phyloP scores from a whole-genome alignment of 1,284 basidiomycete species.

The Cutaneotrichosporon daszewskae region DNA sequence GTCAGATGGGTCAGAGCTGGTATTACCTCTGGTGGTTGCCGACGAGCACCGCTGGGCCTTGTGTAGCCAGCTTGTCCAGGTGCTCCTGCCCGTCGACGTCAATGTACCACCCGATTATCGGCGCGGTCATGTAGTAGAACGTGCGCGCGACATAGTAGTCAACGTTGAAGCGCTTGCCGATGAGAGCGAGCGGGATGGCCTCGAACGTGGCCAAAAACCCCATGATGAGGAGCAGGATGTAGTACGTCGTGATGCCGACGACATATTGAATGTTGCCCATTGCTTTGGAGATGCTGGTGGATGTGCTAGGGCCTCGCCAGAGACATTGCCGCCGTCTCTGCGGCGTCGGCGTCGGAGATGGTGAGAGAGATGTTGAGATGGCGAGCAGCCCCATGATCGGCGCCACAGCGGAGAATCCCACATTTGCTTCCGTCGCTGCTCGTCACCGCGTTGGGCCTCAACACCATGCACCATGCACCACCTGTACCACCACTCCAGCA shows the following conservation, averaged over 20 bases:
- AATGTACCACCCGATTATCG: slow-evolving; percentile 66
- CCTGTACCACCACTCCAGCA: background rate
- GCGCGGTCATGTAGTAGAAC: slow-evolving; percentile 70
- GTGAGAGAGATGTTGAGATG: background rate
- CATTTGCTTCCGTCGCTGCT: no score
- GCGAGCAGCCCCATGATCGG: no score
- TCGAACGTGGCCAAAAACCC: slow-evolving; percentile 70
- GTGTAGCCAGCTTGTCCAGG: slow-evolving; percentile 53
- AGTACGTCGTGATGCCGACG: slow-evolving; percentile 65
- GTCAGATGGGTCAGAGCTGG: background rate
- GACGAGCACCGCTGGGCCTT: slow-evolving; percentile 63
- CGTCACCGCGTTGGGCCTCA: background rate
- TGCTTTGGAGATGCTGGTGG: no score
- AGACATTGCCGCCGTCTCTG: no score
- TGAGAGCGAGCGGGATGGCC: slow-evolving; percentile 62
- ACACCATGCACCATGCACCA: background rate
- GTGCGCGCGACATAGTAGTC: slow-evolving; percentile 78
- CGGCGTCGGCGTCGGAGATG: background rate
- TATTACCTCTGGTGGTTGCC: slow-evolving; percentile 79
- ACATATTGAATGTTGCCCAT: slow-evolving; percentile 49
- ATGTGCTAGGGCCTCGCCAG: no score
- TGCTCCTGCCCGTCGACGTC: slow-evolving; percentile 82
- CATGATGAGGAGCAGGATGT: slow-evolving; percentile 65
- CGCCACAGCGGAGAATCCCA: no score
- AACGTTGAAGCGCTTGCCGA: slow-evolving; percentile 71